phyloP scores from a whole-genome alignment of 192 early-diverging fungal genomes.

The Neocallimastix lanati region DNA sequence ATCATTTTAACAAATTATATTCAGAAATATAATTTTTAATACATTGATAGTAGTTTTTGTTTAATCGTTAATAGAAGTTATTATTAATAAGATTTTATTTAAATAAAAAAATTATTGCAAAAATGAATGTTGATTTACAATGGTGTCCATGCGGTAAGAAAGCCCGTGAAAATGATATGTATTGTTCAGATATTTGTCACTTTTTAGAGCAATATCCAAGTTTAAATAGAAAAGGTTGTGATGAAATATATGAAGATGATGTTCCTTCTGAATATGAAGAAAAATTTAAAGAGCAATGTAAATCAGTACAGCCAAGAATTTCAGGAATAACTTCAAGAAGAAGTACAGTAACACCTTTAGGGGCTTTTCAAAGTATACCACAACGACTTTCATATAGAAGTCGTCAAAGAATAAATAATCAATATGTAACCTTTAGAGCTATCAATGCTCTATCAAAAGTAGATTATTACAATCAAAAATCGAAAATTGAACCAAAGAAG shows the following conservation, averaged over 20 bases:
- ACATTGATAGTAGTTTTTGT: too few species aligned
- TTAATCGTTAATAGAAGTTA: too few species aligned
- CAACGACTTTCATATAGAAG: not conserved
- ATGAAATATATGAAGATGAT: not conserved
- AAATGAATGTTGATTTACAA: not conserved
- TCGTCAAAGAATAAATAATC: not conserved
- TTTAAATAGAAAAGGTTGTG: not conserved
- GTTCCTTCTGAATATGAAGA: not conserved
- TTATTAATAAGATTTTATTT: too few species aligned
- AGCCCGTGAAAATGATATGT: not conserved
- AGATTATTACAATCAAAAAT: not conserved
- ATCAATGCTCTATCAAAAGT: not conserved
- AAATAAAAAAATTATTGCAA: too few species aligned
- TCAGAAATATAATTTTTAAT: too few species aligned
- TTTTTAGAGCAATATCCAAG: not conserved
- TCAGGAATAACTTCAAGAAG: not conserved
- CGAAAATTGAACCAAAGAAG: not conserved
- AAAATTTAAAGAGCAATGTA: not conserved
- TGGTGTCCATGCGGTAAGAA: not conserved
- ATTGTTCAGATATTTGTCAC: not conserved
- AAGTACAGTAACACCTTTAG: not conserved
- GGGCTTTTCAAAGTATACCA: not conserved
- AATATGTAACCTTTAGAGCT: not conserved
- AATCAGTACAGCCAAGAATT: not conserved
- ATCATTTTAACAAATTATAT: too few species aligned